Evolutionary conservation across 2,329 filamentous ascomycete genomes (phyloP), one percentile per base, ranked within the genome.

Genomic region (Cercospora sp.): DNA sequence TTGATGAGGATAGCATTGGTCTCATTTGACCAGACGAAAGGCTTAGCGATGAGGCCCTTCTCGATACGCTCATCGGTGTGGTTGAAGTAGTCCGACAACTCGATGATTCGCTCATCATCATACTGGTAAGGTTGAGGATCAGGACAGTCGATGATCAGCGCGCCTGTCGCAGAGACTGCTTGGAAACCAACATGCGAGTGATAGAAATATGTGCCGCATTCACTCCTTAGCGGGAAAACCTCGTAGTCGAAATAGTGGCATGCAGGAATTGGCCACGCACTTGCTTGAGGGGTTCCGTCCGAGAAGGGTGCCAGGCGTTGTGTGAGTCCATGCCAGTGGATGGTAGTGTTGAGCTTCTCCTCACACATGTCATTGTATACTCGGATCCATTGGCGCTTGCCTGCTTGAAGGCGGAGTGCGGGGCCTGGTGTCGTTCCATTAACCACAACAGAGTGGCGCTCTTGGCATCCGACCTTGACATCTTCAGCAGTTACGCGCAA

Each of bases 321-420:
- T 16, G 83, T 85, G 8, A 91, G 81, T 12, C 89, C 89, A 77
- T 91, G 89, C 89, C 89, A 91, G 74, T 91, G 89, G 85, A 88
- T 85, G n/a, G 86, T 88, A n/a, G 85, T 77, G 70, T 89, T 88
- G 26, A 81, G 75, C 13, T 83, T 75, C 0, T 77, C 68, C n/a
- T 65, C 53, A 24, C 62, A 65, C 77, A 88, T 85, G 68, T 86
- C 82, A 73, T 89, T 88, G 77, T 87, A 87, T 1, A 89, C 87
- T 8, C 86, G 80, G 62, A 88, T 82, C 86, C 86, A 88, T 30
- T 79, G 83, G 1, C 80, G 81, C 55, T 79, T 76, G 12, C 82
- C 82, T n/a, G 83, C 80, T 9, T 77, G 74, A 4, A 88, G 77
- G 12, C 81, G 79, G 3, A 88, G 68, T 4, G 78, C 71, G 1